Percentiles rank a stretch among this genome's conserved stretches.
These are phyloP conservation scores for Simplicillium aogashimaense DNA, from an alignment of 2,329 filamentous ascomycete species.

Conservation along the genomic window DNA sequence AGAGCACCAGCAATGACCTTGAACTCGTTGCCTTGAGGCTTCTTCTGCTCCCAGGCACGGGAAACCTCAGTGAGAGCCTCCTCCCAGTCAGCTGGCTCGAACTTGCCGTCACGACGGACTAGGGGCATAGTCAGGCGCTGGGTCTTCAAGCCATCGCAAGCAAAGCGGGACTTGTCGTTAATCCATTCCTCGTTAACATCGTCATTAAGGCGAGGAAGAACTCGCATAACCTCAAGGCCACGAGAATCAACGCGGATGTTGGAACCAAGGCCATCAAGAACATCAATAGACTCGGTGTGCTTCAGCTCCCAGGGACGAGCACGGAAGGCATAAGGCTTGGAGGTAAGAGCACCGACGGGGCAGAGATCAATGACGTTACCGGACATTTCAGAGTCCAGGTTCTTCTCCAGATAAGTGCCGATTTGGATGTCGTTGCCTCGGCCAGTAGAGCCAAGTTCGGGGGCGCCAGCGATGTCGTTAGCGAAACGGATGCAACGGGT, in stretches of 20 bases:
- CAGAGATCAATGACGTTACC: conserved; percentile 97
- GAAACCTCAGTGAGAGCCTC: conserved; percentile 84
- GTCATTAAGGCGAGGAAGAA: conserved; percentile 88
- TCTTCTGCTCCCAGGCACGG: conserved; percentile 67
- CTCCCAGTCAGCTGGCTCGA: conserved; percentile 90
- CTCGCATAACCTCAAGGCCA: conserved; percentile 91
- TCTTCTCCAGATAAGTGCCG: conserved; percentile 92
- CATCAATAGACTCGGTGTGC: conserved; percentile 91
- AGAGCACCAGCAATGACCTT: conserved; percentile 89
- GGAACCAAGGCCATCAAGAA: conserved; percentile 84
- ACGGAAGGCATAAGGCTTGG: conserved; percentile 96
- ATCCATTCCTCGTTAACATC: conserved; percentile 99
- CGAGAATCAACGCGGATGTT: conserved; percentile 91
- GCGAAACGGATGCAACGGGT: conserved; percentile 96
- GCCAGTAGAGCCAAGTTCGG: conserved; percentile 87
- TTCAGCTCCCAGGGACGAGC: conserved; percentile 95
- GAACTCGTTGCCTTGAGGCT: conserved; percentile 86
- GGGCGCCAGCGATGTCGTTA: conserved; percentile 92
- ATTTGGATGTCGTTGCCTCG: conserved; percentile 97
- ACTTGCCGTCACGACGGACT: conserved; percentile 79
- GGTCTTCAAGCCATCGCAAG: conserved; percentile 92
- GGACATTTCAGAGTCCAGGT: conserved; percentile 88
- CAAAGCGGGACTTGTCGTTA: conserved; percentile 95
- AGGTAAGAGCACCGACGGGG: conserved; percentile 91
- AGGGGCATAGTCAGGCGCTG: conserved; percentile 90